Evolutionary conservation across 1,139 yeast species (phyloP), one percentile per base, ranked within the genome.

Genomic region (Blastobotrys niveus): DNA sequence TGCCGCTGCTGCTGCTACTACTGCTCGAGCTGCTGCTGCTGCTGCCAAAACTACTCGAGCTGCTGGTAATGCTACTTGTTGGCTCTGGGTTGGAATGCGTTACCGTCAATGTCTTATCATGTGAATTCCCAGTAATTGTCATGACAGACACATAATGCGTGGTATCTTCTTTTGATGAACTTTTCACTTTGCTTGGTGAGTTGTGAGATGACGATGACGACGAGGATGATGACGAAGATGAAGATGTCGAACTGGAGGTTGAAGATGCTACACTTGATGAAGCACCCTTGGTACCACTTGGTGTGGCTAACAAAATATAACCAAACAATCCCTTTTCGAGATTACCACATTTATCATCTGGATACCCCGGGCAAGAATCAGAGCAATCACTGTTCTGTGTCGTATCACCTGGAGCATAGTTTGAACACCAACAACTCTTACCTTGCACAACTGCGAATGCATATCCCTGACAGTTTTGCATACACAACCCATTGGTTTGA

Each of bases 341-440:
- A 50, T 63, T 64, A 3, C 79, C 80, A 52, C 80, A 76, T 32
- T 53, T 50, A 51, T 76, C 79, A 9, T 46, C 41, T 0, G 68
- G 68, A 52, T 58, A 76, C 0, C 80, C 80, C 0, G 83, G 83
- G 61, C 88, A 81, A 1, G 61, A 56, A 2, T 59, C 61, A 33
- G 65, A 57, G 63, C 88, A 81, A 20, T 68, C 52, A 30, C 58
- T 54, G 1, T 64, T 62, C 26, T 50, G 42, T 7, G 53, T 38
- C 1, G 74, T 65, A 24, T 58, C 56, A 2, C 57, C 67, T 0
- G 86, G 85, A 3, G 73, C 62, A 30, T 61, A 57, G 56, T 80
- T 70, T 9, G 83, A 71, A 57, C 88, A 81, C 77, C 80, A 81
- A 61, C 88, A 81, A 40, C 68, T 50, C 43, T 63, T 54, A 20